Conservation (phyloP, 2,329 filamentous ascomycete species). For the Colletotrichum cereale region DNA sequence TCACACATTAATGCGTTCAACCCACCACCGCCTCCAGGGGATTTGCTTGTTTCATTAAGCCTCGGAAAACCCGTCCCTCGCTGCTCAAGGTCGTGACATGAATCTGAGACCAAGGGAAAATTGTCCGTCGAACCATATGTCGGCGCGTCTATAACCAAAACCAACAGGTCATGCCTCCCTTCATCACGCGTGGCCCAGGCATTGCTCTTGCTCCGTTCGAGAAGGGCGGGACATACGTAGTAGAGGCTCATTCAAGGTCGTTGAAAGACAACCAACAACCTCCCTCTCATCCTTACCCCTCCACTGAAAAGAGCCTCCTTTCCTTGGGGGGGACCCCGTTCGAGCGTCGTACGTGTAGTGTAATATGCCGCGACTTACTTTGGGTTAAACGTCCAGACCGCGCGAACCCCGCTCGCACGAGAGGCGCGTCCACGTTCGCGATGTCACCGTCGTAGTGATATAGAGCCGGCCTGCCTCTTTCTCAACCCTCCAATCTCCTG, state of each 20-base stretch:
- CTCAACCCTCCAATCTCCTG: constrained; percentile 35
- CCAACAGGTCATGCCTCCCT: not conserved
- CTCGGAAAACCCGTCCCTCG: not conserved
- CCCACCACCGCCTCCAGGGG: constrained; percentile 23
- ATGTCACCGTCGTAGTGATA: constrained; percentile 32
- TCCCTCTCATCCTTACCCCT: not conserved
- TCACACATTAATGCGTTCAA: constrained; percentile 34
- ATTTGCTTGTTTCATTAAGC: constrained; percentile 20
- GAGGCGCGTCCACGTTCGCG: not conserved
- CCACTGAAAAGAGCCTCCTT: too few species aligned
- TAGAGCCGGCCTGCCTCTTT: constrained; percentile 13
- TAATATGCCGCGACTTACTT: constrained; percentile 6
- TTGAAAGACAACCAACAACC: not conserved
- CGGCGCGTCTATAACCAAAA: constrained; percentile 19
- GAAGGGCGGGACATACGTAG: too few species aligned
- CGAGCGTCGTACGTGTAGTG: constrained; percentile 6
- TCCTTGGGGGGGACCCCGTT: constrained; percentile 7
- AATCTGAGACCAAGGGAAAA: constrained; percentile 7
- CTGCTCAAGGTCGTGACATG: not conserved
- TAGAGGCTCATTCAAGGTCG: constrained; percentile 17
- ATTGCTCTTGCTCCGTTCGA: constrained; percentile 1
- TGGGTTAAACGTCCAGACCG: constrained; percentile 20
- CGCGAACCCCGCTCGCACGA: not conserved
- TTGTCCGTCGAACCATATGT: constrained; percentile 39
- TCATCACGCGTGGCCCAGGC: not conserved